phyloP scores from a whole-genome alignment of 1,284 basidiomycete species.

The Chondrostereum purpureum region DNA sequence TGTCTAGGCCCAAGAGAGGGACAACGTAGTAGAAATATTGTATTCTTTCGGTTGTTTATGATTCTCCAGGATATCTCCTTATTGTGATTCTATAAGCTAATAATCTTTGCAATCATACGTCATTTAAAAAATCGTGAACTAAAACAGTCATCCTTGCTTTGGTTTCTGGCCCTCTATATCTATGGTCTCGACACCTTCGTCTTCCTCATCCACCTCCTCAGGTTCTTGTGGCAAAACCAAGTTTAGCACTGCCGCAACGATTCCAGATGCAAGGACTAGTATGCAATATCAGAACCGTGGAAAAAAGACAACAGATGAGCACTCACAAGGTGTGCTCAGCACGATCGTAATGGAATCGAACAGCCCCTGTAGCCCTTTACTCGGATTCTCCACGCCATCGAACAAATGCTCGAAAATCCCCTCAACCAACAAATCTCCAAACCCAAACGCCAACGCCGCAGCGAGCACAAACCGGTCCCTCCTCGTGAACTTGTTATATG shows the following conservation, averaged over 20 bases:
- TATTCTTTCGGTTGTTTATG: background rate
- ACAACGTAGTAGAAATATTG: background rate
- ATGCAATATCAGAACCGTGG: constrained; percentile 9
- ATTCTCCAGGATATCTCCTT: background rate
- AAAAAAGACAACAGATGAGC: constrained; percentile 2
- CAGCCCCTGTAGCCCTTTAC: constrained; percentile 59
- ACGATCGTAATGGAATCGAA: constrained; percentile 77
- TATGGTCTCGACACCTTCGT: constrained; percentile 15
- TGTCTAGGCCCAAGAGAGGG: background rate
- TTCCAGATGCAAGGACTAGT: constrained; percentile 57
- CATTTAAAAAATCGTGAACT: background rate
- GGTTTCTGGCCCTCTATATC: constrained; percentile 2
- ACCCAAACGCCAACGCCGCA: constrained; percentile 65
- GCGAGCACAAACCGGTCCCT: constrained; percentile 75
- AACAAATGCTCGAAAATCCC: constrained; percentile 64
- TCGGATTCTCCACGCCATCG: constrained; percentile 52
- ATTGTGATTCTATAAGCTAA: background rate
- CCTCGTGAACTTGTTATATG: constrained; percentile 58
- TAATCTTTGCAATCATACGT: background rate
- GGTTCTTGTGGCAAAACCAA: constrained; percentile 53
- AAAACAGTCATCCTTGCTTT: background rate
- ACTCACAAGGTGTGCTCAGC: constrained; percentile 70
- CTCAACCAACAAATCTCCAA: constrained; percentile 63
- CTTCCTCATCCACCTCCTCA: constrained; percentile 24
- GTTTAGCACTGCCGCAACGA: constrained; percentile 64